Percentiles rank a stretch among this genome's conserved stretches.
Conservation (phyloP, 345 rosid genomes). For the Sapria himalayana region DNA sequence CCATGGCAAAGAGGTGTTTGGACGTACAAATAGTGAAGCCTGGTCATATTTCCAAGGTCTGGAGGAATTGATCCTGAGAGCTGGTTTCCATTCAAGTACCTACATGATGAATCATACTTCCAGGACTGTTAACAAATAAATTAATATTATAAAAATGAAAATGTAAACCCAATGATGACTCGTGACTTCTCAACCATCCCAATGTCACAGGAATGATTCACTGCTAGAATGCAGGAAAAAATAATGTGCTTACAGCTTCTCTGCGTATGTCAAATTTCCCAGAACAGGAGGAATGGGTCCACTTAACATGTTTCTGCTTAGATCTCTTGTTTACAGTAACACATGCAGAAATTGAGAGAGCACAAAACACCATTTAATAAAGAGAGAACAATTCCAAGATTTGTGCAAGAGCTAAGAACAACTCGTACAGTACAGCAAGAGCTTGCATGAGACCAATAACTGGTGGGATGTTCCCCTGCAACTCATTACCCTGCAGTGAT, state of each 20-base stretch:
- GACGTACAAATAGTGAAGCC: conserved; percentile 86
- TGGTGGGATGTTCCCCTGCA: conserved; percentile 72
- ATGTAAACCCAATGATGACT: no score
- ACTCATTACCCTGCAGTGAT: conserved; percentile 83
- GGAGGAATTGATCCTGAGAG: conserved; percentile 73
- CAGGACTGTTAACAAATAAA: background rate
- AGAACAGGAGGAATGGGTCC: conserved; percentile 80
- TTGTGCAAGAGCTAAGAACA: conserved; percentile 3
- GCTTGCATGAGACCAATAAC: conserved; percentile 99
- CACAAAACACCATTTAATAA: background rate
- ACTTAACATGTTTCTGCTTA: conserved; percentile 68
- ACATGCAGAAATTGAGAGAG: background rate
- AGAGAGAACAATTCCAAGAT: no score
- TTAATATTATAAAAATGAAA: no score
- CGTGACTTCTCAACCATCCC: no score
- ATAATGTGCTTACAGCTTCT: conserved; percentile 50
- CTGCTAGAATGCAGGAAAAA: no score
- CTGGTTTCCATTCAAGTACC: conserved; percentile 75
- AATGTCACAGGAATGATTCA: no score
- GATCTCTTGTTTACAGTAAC: conserved; percentile 37
- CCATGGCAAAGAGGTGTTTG: no score
- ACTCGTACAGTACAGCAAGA: conserved; percentile 86
- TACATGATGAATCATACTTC: conserved; percentile 9
- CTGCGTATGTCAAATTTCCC: conserved; percentile 77
- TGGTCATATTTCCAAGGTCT: conserved; percentile 91